A percentile compares a stretch with the other conserved stretches of the same genome.
Conservation (phyloP, 176 grass and related monocot genomes). For the Lolium rigidum region DNA sequence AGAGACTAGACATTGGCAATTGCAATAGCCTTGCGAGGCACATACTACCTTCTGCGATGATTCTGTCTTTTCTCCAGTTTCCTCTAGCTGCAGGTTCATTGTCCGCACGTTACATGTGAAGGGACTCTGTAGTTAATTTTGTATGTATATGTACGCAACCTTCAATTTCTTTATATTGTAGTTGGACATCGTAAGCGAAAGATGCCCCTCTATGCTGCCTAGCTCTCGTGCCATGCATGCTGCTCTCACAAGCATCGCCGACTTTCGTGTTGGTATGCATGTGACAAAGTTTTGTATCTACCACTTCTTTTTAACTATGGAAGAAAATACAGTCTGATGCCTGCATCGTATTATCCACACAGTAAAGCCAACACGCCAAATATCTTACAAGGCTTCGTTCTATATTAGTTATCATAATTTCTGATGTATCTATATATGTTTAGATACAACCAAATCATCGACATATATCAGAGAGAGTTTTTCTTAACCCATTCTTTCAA, state of each 20-base stretch:
- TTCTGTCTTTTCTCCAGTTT: constrained; percentile 18
- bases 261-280: not conserved
- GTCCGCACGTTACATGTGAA: constrained; percentile 38
- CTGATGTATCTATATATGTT: no score
- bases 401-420: no score
- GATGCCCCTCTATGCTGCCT: not conserved
- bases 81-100: not conserved
- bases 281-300: constrained; percentile 7
- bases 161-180: constrained; percentile 4
- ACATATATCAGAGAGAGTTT: no score
- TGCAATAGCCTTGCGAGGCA: not conserved
- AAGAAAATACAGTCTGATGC: not conserved
- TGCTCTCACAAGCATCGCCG: not conserved
- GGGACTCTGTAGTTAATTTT: not conserved
- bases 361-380: no score
- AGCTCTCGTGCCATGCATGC: not conserved
- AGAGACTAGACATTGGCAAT: constrained; percentile 6
- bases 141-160: not conserved
- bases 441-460: no score
- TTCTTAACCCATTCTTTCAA: no score
- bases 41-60: not conserved
- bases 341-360: not conserved
- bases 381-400: no score
- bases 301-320: not conserved
- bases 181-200: not conserved